These are phyloP conservation scores for Toxicodendron radicans DNA, from an alignment of 345 rosid genomes.

Conservation along the genomic window DNA sequence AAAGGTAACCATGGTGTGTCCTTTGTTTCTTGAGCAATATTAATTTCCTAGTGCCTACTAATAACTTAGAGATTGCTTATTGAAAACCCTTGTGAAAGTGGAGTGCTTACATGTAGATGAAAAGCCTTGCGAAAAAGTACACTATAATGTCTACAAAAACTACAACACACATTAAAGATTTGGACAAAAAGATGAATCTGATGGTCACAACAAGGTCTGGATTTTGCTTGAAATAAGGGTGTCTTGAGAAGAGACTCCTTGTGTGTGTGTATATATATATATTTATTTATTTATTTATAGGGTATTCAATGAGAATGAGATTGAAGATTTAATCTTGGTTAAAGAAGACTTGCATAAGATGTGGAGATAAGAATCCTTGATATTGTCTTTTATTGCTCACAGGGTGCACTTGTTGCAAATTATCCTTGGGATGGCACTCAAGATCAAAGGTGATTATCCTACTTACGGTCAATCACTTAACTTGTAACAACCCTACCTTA, in stretches of 20 bases:
- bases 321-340: slow-evolving; percentile 12
- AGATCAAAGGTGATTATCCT: slow-evolving; percentile 57
- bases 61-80: neutral
- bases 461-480: slow-evolving; percentile 1
- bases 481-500: neutral
- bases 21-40: slow-evolving; percentile 6
- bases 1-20: neutral
- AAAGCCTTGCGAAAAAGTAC: too few species aligned
- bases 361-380: neutral
- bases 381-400: slow-evolving; percentile 25
- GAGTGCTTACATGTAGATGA: too few species aligned
- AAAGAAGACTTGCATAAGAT: slow-evolving; percentile 15
- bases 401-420: slow-evolving; percentile 98
- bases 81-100: neutral
- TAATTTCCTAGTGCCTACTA: neutral
- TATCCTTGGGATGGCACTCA: slow-evolving; percentile 96
- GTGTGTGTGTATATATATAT: too few species aligned
- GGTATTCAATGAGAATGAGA: neutral
- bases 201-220: too few species aligned
- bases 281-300: neutral
- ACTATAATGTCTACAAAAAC: too few species aligned
- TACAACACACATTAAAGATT: too few species aligned
- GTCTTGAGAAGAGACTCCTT: too few species aligned
- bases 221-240: too few species aligned
- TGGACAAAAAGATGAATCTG: too few species aligned